Evolutionary conservation across 768 basidiomycete species (phyloP), one percentile per base, ranked within the genome.

Genomic region (Baorangia bicolor): DNA sequence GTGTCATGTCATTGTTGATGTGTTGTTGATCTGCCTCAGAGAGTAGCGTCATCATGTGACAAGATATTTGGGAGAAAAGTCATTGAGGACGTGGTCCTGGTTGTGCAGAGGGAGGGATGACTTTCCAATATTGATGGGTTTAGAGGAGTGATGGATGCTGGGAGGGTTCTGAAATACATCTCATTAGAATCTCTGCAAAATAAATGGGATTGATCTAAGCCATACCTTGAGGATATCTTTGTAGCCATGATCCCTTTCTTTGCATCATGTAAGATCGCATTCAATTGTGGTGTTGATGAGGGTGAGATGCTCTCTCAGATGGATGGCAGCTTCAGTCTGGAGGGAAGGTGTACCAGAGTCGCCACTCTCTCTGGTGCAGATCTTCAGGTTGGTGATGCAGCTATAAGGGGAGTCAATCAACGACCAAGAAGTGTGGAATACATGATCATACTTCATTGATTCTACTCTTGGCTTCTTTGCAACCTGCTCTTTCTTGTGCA

Each of bases 151-250:
- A 80, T 1, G 79, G 76, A 6, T 84, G 76, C 66, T 94, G 89
- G 65, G 88, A 94, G 88, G 78, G 57, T 82, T 82, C 88, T 92
- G 58, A 4, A 47, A 57, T 42, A 42, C 28, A 21, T 51, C 43
- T 56, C 5, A 23, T 69, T 28, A 65, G 45, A 27, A 35, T 18
- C 13, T 14, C 38, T 0, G 11, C 14, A 51, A 21, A 23, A 42
- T n/a, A n/a, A n/a, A 20, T 27, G 2, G 3, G 13, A 5, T 13
- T 14, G 11, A 25, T 52, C 48, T 21, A 6, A n/a, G 2, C 71
- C 81, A 67, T 67, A 92, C 90, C 72, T 97, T 94, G 59, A 92
- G 79, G 49, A 79, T 77, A 66, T 98, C 94, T 62, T 96, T 94
- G 87, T 92, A 96, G 48, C 84, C 81, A 46, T 86, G 81, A 63